Conservation (phyloP, 2,329 filamentous ascomycete genomes). For the Alternaria consortialis region DNA sequence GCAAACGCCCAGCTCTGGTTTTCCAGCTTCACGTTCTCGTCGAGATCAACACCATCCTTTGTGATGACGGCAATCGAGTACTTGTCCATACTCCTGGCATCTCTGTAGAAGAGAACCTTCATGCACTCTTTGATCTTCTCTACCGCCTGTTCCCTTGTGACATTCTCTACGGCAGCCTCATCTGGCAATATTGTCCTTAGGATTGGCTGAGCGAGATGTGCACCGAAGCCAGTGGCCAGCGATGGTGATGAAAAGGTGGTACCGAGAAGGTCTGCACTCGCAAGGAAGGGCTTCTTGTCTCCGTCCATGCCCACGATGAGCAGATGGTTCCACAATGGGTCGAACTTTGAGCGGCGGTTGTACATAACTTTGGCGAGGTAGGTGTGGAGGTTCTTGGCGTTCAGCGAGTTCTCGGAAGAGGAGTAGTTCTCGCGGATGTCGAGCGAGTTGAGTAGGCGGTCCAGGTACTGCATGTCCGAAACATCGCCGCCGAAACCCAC, state of each 20-base stretch:
- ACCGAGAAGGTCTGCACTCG: constrained; percentile 88
- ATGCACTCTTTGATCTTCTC: constrained; percentile 88
- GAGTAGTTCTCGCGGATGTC: constrained; percentile 90
- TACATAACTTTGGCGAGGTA: constrained; percentile 97
- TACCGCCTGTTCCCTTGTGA: constrained; percentile 81
- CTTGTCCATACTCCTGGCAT: constrained; percentile 88
- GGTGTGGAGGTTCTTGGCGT: constrained; percentile 93
- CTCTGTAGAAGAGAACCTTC: constrained; percentile 98
- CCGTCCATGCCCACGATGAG: constrained; percentile 86
- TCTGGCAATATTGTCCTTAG: constrained; percentile 85
- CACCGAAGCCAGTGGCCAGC: constrained; percentile 91
- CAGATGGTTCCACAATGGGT: constrained; percentile 96
- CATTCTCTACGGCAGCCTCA: constrained; percentile 75
- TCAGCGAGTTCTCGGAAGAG: constrained; percentile 66
- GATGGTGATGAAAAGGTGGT: constrained; percentile 90
- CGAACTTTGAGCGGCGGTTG: constrained; percentile 91
- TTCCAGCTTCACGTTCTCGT: constrained; percentile 87
- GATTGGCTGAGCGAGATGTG: constrained; percentile 91
- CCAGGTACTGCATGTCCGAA: constrained; percentile 98
- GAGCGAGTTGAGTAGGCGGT: constrained; percentile 87
- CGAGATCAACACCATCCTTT: constrained; percentile 83
- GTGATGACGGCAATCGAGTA: constrained; percentile 93
- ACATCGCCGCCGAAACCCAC: constrained; percentile 97
- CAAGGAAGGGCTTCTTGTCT: constrained; percentile 85
- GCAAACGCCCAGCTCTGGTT: constrained; percentile 98